Evolutionary conservation across 2,329 filamentous ascomycete genomes (phyloP).

Genomic region (Myriosclerotinia scirpicola): DNA sequence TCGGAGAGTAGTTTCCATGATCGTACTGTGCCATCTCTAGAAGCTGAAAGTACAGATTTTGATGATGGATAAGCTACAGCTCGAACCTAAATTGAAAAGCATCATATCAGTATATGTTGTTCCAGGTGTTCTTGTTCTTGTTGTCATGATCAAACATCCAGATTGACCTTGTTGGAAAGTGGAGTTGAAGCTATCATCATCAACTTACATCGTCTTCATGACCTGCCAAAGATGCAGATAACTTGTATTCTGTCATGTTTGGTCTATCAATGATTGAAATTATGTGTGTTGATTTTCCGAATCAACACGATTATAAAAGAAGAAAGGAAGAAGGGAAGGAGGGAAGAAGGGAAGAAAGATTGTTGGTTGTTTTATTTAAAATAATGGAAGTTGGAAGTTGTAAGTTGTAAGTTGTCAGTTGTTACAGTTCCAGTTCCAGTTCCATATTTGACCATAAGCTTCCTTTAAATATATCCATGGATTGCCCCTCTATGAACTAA

Average conservation of each 20-base stretch:
- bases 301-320: conserved; percentile 9
- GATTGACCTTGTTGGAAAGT: conserved; percentile 23
- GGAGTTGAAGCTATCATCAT: conserved; percentile 16
- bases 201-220: conserved; percentile 89
- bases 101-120: conserved; percentile 3
- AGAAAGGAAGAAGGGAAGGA: too few species aligned
- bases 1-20: conserved; percentile 72
- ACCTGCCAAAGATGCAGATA: conserved; percentile 84
- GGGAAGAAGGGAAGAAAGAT: too few species aligned
- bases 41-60: conserved; percentile 76
- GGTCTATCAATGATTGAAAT: background rate
- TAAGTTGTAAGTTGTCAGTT: too few species aligned
- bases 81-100: conserved; percentile 66
- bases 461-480: conserved; percentile 25
- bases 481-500: conserved; percentile 15
- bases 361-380: background rate
- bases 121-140: too few species aligned
- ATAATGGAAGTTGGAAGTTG: background rate
- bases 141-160: background rate
- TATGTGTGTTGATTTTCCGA: background rate
- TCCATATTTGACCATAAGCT: conserved; percentile 29
- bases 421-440: too few species aligned
- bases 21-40: conserved; percentile 86
- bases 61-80: conserved; percentile 75
- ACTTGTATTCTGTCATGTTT: conserved; percentile 80